Conservation (phyloP, 768 basidiomycete species). For the Pluteus cervinus region DNA sequence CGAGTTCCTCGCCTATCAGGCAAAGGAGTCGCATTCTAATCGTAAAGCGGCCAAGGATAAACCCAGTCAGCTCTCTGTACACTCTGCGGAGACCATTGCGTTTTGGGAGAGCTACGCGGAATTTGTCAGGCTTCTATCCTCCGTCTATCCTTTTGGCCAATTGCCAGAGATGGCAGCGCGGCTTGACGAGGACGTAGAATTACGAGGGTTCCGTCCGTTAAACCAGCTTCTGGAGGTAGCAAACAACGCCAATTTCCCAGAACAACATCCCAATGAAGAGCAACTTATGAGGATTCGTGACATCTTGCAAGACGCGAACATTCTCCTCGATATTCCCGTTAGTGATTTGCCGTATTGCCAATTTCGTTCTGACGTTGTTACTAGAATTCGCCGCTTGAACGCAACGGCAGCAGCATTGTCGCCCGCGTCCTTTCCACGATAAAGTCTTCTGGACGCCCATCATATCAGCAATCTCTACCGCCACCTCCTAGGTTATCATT, state of each 20-base stretch:
- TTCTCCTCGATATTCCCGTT: constrained; percentile 21
- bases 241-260: constrained; percentile 17
- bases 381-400: constrained; percentile 36
- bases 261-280: constrained; percentile 87
- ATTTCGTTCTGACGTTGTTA: constrained; percentile 1
- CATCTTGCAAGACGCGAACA: constrained; percentile 64
- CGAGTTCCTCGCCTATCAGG: constrained; percentile 27
- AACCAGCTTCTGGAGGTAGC: constrained; percentile 48
- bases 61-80: constrained; percentile 30
- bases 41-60: constrained; percentile 11
- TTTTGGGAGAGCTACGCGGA: constrained; percentile 74
- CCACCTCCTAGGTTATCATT: too few species aligned
- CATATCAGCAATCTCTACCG: too few species aligned
- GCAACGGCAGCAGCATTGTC: constrained; percentile 28
- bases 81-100: constrained; percentile 31
- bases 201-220: constrained; percentile 83
- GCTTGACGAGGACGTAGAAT: constrained; percentile 88
- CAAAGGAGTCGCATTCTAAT: too few species aligned
- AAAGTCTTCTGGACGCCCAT: too few species aligned
- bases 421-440: too few species aligned
- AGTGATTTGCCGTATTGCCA: constrained; percentile 1
- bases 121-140: constrained; percentile 56
- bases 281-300: constrained; percentile 92
- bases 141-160: constrained; percentile 60
- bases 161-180: constrained; percentile 54